Evolutionary conservation across 2,329 filamentous ascomycete species (phyloP).

Genomic region (Cercospora sojina): DNA sequence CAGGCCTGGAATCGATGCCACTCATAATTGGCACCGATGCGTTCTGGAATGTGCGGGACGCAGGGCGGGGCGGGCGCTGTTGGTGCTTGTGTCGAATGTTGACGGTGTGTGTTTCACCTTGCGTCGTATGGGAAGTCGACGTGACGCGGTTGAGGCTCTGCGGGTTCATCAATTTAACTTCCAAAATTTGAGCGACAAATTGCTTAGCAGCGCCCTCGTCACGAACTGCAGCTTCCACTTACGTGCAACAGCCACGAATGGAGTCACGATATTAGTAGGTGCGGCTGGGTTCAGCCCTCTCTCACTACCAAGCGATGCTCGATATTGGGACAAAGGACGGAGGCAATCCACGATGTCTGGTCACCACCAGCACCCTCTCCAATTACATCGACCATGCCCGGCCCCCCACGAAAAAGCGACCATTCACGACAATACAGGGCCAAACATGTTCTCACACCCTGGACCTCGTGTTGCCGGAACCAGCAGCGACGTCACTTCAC

Average conservation of each 20-base stretch:
- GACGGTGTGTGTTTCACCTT: not conserved
- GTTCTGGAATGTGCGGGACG: not conserved
- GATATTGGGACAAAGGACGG: conserved; percentile 17
- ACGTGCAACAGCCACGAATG: not conserved
- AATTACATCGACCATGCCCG: conserved; percentile 69
- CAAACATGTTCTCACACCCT: conserved; percentile 69
- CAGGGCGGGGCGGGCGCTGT: not conserved
- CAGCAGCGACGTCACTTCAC: conserved; percentile 16
- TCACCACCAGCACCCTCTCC: conserved; percentile 66
- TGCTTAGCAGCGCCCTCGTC: not conserved
- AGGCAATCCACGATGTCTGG: conserved; percentile 62
- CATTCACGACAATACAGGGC: conserved; percentile 67
- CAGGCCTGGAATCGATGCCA: not conserved
- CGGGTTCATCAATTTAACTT: not conserved
- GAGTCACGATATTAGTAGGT: not conserved
- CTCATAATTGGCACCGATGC: conserved; percentile 14
- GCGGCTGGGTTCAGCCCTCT: not conserved
- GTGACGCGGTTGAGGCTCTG: not conserved
- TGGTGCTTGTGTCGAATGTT: not conserved
- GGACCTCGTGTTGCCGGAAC: conserved; percentile 67
- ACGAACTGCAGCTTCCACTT: not conserved
- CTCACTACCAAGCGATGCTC: conserved; percentile 16
- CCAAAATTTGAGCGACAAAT: not conserved
- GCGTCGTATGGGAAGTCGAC: not conserved
- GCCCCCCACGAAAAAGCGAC: conserved; percentile 69